phyloP scores from a whole-genome alignment of 225 moss, liverwort and hornwort genomes.

The Anthoceros angustus region DNA sequence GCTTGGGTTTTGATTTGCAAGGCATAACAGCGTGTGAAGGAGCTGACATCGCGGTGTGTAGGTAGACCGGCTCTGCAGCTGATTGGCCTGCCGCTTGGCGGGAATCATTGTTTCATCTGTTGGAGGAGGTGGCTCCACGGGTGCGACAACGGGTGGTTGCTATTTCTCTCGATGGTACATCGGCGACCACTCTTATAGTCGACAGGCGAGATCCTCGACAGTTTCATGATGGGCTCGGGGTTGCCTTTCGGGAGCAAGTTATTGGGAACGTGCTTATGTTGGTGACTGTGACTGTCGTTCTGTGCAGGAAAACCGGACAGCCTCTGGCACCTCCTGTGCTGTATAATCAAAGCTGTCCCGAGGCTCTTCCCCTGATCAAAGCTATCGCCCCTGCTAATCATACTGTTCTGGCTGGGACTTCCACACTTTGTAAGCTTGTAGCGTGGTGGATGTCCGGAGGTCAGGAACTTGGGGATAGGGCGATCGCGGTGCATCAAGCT shows the following conservation, averaged over 20 bases:
- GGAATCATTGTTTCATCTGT: conserved; percentile 14
- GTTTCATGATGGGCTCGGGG: not conserved
- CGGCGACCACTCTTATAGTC: conserved; percentile 20
- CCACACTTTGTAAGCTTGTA: conserved; percentile 24
- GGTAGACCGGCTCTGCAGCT: conserved; percentile 11
- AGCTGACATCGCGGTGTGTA: conserved; percentile 6
- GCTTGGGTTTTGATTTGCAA: no score
- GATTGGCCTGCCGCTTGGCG: conserved; percentile 18
- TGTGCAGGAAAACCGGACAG: conserved; percentile 12
- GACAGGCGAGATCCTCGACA: conserved; percentile 7
- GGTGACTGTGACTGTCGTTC: not conserved
- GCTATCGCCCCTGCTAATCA: conserved; percentile 22
- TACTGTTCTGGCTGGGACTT: conserved; percentile 20
- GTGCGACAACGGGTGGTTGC: conserved; percentile 12
- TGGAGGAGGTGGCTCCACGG: conserved; percentile 6
- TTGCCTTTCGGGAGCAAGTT: not conserved
- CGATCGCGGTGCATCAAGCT: conserved; percentile 21
- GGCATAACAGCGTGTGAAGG: no score
- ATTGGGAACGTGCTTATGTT: not conserved
- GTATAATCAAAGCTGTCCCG: conserved; percentile 18
- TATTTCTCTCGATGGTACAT: conserved; percentile 24
- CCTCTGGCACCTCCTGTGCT: conserved; percentile 17
- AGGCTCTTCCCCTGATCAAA: conserved; percentile 13
- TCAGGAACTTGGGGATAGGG: conserved; percentile 6
- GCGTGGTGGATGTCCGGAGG: conserved; percentile 17